Percentiles rank a stretch among this genome's conserved stretches.
These are phyloP conservation scores for Russula griseocarnosa DNA, from an alignment of 768 basidiomycete species.

Conservation along the genomic window DNA sequence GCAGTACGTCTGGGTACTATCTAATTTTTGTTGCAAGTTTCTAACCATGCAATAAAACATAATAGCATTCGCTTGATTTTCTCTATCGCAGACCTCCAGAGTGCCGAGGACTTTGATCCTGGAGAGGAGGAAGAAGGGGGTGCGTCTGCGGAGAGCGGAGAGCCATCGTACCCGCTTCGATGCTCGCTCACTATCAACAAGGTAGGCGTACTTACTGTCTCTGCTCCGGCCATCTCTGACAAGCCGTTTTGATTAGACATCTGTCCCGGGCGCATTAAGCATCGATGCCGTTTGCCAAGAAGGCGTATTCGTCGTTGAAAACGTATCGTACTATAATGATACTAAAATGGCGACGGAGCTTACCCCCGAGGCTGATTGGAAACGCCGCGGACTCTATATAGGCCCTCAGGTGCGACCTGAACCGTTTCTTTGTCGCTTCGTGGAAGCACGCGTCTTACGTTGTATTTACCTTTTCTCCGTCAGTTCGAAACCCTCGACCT, in stretches of 20 bases:
- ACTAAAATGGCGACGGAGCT: constrained; percentile 65
- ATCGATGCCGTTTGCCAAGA: constrained; percentile 78
- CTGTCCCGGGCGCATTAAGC: constrained; percentile 61
- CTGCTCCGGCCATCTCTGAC: constrained; percentile 9
- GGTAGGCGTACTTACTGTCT: constrained; percentile 38
- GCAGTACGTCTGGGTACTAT: constrained; percentile 48
- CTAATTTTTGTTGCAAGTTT: neutral
- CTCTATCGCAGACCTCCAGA: constrained; percentile 84
- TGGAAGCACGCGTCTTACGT: neutral
- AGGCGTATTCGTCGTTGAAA: constrained; percentile 80
- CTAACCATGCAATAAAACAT: neutral
- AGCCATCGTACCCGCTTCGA: constrained; percentile 63
- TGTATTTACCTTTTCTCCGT: neutral
- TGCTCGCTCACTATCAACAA: constrained; percentile 83
- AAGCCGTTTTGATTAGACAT: constrained; percentile 37
- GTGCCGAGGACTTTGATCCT: constrained; percentile 39
- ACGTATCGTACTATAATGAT: constrained; percentile 81
- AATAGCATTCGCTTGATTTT: constrained; percentile 83
- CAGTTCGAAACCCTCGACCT: constrained; percentile 90
- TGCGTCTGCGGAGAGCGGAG: constrained; percentile 36
- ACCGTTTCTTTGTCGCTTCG: too few species aligned
- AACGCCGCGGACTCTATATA: constrained; percentile 84
- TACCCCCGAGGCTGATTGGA: constrained; percentile 91
- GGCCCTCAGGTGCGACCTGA: constrained; percentile 68
- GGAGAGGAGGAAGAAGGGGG: constrained; percentile 43